A percentile compares a stretch with the other conserved stretches of the same genome.
Evolutionary conservation across 371 early-diverging fungal species (phyloP).

Genomic region (Mucor mucedo): DNA sequence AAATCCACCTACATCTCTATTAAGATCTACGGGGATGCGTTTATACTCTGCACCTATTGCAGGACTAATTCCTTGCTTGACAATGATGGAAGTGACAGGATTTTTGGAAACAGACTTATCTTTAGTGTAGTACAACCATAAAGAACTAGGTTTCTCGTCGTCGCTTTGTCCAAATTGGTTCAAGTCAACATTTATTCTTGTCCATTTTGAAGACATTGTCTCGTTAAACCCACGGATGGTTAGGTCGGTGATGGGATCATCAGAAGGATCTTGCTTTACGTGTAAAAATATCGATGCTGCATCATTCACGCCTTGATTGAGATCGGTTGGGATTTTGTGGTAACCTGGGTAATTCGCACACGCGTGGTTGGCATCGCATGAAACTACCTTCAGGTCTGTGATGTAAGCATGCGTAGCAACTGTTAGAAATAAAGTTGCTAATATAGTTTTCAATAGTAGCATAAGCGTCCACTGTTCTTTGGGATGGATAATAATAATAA

Average conservation of each 20-base stretch:
- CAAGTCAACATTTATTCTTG: conserved; percentile 29
- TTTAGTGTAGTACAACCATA: conserved; percentile 42
- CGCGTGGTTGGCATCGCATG: conserved; percentile 30
- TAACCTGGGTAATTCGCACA: conserved; percentile 50
- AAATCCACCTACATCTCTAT: conserved; percentile 36
- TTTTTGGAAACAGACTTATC: conserved; percentile 29
- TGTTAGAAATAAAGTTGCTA: not conserved
- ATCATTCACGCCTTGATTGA: conserved; percentile 45
- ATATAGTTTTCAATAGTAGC: not conserved
- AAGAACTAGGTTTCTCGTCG: conserved; percentile 8
- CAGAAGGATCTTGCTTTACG: conserved; percentile 36
- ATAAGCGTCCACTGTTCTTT: not conserved
- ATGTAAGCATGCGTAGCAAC: conserved; percentile 27
- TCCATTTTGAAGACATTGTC: conserved; percentile 26
- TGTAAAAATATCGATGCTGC: conserved; percentile 49
- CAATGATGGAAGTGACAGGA: conserved; percentile 37
- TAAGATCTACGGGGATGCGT: conserved; percentile 40
- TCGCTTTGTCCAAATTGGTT: conserved; percentile 35
- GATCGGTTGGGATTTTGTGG: conserved; percentile 43
- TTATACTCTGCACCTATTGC: conserved; percentile 36
- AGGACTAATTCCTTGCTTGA: conserved; percentile 37
- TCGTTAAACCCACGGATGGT: conserved; percentile 14
- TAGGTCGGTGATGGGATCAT: conserved; percentile 35
- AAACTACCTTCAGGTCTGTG: conserved; percentile 35
- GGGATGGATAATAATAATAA: too few relatives aligned